Evolutionary conservation across 2,329 filamentous ascomycete species (phyloP).

Genomic region (Stemphylium beticola): DNA sequence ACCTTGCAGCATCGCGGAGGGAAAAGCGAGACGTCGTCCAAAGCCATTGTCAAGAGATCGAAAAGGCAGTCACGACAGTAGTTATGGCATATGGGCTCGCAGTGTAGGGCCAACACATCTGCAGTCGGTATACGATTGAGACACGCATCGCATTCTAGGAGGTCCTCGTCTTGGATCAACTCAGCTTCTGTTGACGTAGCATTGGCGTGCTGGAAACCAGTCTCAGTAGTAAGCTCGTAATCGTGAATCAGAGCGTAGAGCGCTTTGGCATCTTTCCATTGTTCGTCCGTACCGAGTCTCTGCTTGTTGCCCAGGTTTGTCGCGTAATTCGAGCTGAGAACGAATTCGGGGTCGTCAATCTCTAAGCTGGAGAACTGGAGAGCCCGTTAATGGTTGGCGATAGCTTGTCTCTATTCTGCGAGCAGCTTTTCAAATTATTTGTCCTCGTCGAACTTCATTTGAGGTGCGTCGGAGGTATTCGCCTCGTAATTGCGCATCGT

Average conservation of each 20-base stretch:
- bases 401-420: constrained; percentile 20
- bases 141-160: neutral
- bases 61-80: neutral
- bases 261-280: neutral
- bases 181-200: neutral
- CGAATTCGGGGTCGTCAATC: neutral
- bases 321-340: constrained; percentile 7
- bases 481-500: too few species aligned
- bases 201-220: too few species aligned
- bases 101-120: neutral
- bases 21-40: constrained; percentile 26
- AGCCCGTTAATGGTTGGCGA: constrained; percentile 20
- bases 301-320: neutral
- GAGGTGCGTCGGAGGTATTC: too few species aligned
- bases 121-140: neutral
- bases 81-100: neutral
- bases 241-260: neutral
- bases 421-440: constrained; percentile 11
- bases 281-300: neutral
- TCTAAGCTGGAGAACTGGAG: constrained; percentile 8
- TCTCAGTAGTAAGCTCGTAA: neutral
- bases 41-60: constrained; percentile 15
- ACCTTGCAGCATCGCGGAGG: constrained; percentile 30
- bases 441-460: too few species aligned
- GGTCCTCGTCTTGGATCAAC: neutral